Conservation (phyloP, 495 filamentous ascomycete genomes). For the Friedmanniomyces endolithicus region DNA sequence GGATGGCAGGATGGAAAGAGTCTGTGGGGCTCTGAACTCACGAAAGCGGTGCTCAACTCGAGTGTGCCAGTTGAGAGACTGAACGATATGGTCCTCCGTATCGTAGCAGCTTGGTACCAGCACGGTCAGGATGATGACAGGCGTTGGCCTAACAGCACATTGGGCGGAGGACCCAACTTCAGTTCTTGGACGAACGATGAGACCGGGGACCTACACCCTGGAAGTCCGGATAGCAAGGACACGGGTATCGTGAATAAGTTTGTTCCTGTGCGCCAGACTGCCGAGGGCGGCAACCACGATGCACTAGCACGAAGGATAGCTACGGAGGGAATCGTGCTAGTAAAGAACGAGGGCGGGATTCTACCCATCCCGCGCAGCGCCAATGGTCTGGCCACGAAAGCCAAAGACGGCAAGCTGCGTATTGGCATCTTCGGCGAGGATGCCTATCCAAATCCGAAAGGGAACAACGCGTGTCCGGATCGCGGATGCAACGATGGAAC, state of each 20-base stretch:
- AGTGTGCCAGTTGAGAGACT: conserved; percentile 70
- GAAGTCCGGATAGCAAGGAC: conserved; percentile 42
- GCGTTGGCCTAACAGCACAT: conserved; percentile 44
- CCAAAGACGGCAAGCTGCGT: conserved; percentile 37
- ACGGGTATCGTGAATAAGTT: conserved; percentile 63
- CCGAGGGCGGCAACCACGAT: conserved; percentile 42
- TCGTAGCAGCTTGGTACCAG: conserved; percentile 89
- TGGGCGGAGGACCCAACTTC: conserved; percentile 70
- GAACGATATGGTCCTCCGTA: conserved; percentile 86
- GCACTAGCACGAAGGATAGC: conserved; percentile 59
- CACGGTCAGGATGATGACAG: conserved; percentile 65
- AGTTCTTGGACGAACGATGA: conserved; percentile 74
- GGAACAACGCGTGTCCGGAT: conserved; percentile 66
- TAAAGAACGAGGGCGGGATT: conserved; percentile 59
- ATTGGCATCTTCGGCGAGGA: conserved; percentile 82
- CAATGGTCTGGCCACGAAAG: conserved; percentile 18
- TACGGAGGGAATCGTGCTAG: conserved; percentile 69
- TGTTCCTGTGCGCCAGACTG: conserved; percentile 46
- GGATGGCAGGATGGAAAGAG: conserved; percentile 63
- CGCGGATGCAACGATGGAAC: conserved; percentile 74
- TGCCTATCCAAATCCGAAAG: conserved; percentile 49
- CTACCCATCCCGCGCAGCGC: conserved; percentile 47
- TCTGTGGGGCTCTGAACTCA: conserved; percentile 70
- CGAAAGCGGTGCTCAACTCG: conserved; percentile 64
- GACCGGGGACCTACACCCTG: conserved; percentile 51